Percentiles rank a stretch among this genome's conserved stretches.
Evolutionary conservation across 2,329 filamentous ascomycete genomes (phyloP).

Genomic region (Phaeosphaeria sp.): DNA sequence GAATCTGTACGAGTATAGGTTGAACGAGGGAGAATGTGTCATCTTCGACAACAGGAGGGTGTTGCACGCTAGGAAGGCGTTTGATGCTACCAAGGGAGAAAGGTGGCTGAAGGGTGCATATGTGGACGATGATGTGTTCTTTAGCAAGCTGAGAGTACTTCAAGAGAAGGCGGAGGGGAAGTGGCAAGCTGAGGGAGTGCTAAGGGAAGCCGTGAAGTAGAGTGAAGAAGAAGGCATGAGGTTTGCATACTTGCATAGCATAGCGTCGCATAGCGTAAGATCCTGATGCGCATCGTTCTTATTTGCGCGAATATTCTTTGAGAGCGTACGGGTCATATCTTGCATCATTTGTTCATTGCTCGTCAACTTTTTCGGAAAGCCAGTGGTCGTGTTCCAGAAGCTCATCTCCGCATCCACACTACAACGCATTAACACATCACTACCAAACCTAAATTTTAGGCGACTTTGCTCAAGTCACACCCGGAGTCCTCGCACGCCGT

Average conservation of each 20-base stretch:
- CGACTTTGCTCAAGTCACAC: neutral
- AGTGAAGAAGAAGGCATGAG: too few relatives aligned
- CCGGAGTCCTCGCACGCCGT: neutral
- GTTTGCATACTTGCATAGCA: too few relatives aligned
- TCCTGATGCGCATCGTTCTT: neutral
- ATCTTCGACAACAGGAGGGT: slow-evolving; percentile 90
- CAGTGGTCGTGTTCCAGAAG: too few relatives aligned
- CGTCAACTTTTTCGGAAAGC: too few relatives aligned
- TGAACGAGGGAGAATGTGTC: slow-evolving; percentile 84
- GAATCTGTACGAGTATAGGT: slow-evolving; percentile 72
- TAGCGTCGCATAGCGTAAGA: neutral
- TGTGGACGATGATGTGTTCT: slow-evolving; percentile 71
- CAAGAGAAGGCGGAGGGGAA: slow-evolving; percentile 42
- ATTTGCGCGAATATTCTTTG: neutral
- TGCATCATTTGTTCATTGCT: neutral
- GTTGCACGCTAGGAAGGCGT: slow-evolving; percentile 81
- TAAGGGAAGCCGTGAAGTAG: slow-evolving; percentile 16
- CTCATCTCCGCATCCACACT: too few relatives aligned
- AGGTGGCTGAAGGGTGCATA: slow-evolving; percentile 90
- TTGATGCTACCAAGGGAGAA: slow-evolving; percentile 70
- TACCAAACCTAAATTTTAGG: too few relatives aligned
- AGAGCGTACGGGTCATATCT: neutral
- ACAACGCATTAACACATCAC: too few relatives aligned
- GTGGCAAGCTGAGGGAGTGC: slow-evolving; percentile 45
- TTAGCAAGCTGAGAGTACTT: slow-evolving; percentile 55